Evolutionary conservation across 495 filamentous ascomycete species (phyloP).

Genomic region (Neurospora pannonica): DNA sequence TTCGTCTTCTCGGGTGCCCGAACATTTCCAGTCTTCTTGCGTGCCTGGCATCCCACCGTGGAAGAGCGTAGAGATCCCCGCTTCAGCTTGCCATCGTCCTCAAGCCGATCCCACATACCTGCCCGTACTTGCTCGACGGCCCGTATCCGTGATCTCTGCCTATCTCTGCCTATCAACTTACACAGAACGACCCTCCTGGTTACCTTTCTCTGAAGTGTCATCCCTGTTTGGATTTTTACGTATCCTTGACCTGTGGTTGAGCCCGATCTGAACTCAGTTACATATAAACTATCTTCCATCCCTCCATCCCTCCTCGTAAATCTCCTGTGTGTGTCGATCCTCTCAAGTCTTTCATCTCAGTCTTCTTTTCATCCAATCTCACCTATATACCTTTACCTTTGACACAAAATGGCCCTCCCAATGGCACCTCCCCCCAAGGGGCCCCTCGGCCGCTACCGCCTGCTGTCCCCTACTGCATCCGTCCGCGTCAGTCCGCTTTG

Average conservation of each 20-base stretch:
- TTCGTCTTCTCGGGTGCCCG: neutral
- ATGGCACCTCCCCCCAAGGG: conserved; percentile 32
- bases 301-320: neutral
- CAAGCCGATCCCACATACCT: neutral
- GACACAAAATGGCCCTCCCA: conserved; percentile 10
- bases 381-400: neutral
- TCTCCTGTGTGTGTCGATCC: neutral
- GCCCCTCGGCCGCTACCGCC: conserved; percentile 46
- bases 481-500: conserved; percentile 52
- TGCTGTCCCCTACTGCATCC: conserved; percentile 48
- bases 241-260: neutral
- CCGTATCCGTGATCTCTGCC: neutral
- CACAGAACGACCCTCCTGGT: neutral
- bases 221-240: neutral
- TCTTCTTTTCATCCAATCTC: neutral
- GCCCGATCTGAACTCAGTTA: neutral
- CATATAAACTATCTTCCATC: neutral
- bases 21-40: neutral
- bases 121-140: neutral
- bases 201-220: neutral
- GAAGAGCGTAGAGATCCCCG: neutral
- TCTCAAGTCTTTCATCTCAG: neutral
- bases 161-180: neutral
- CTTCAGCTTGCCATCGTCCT: neutral
- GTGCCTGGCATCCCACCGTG: neutral